Conservation (phyloP, 768 basidiomycete species). For the Leccinum obscurum region DNA sequence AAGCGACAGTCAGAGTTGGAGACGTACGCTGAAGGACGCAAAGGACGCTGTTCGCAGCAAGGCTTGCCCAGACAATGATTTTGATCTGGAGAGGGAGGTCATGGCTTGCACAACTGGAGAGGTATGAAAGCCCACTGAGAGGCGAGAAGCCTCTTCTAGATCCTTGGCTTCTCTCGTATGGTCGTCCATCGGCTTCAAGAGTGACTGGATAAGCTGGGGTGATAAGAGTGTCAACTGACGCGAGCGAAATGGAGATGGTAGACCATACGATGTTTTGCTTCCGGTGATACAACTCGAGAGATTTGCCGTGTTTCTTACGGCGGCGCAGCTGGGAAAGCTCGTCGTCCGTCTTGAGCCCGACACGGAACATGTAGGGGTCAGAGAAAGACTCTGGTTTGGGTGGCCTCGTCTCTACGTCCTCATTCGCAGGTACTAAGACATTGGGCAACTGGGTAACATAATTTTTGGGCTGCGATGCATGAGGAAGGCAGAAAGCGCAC, state of each 20-base stretch:
- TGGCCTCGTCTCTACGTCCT: constrained; percentile 41
- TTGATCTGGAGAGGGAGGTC: constrained; percentile 55
- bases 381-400: constrained; percentile 33
- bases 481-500: constrained; percentile 3
- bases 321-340: constrained; percentile 61
- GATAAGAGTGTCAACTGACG: background rate
- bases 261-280: constrained; percentile 68
- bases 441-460: constrained; percentile 2
- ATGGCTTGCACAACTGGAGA: background rate
- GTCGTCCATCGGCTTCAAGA: constrained; percentile 89
- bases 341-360: constrained; percentile 58
- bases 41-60: constrained; percentile 73
- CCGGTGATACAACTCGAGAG: constrained; percentile 63
- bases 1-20: background rate
- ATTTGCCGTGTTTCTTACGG: constrained; percentile 57
- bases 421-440: background rate
- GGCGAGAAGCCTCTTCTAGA: constrained; percentile 63
- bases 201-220: constrained; percentile 70
- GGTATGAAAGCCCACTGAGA: constrained; percentile 50
- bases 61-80: constrained; percentile 83
- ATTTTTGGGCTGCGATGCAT: background rate
- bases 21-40: constrained; percentile 66
- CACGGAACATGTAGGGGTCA: constrained; percentile 71
- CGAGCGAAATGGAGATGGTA: constrained; percentile 2
- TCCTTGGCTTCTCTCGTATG: constrained; percentile 81